Base-by-base conservation (phyloP, 495 filamentous ascomycete species). In the Aspergillus coremiiformis region DNA sequence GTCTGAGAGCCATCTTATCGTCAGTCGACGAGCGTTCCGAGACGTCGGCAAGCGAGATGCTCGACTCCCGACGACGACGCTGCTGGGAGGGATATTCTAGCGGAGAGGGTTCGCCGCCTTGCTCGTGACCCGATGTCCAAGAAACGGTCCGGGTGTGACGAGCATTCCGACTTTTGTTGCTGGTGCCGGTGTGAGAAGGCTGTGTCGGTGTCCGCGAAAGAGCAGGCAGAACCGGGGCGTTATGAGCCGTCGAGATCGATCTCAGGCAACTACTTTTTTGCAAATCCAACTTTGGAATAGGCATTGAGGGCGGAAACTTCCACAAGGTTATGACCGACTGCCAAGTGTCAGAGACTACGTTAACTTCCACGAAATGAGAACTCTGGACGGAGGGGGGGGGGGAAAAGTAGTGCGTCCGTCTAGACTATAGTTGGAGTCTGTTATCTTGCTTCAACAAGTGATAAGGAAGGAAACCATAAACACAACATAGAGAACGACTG, bases 111-210 rank as follows among this genome's bases (percentile, higher is more conserved):
- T 69, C 62, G 56, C 61, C 62, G 50, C 64, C 32, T 53, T n/a
- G n/a, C n/a, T 71, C 59, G 54, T 58, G 67, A 54, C 66, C 68
- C 53, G 60, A 68, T 44, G 68, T 63, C 70, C 70, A 73, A 45
- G 70, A 73, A 54, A 64, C 69, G 46, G 63, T 66, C 53, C 70
- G 66, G 56, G 64, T 60, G 57, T 73, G 70, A 57, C 63, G 67
- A 57, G 66, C 69, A 71, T 70, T 55, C 60, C 60, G 54, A 26
- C 41, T 29, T 37, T 57, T 59, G 23, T 33, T 21, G 29, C 8
- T 19, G 3, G 42, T 37, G 15, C 46, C 9, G 37, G 35, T 41
- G 19, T 21, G 44, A 21, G 32, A 49, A 56, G 30, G 61, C 24
- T 21, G 2, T n/a, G 27, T 53, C 19, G 15, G 60, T 21, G 22